Percentiles rank a stretch among this genome's conserved stretches.
Evolutionary conservation across 257 asterid species (phyloP).

Genomic region (Gentiana macrophylla): DNA sequence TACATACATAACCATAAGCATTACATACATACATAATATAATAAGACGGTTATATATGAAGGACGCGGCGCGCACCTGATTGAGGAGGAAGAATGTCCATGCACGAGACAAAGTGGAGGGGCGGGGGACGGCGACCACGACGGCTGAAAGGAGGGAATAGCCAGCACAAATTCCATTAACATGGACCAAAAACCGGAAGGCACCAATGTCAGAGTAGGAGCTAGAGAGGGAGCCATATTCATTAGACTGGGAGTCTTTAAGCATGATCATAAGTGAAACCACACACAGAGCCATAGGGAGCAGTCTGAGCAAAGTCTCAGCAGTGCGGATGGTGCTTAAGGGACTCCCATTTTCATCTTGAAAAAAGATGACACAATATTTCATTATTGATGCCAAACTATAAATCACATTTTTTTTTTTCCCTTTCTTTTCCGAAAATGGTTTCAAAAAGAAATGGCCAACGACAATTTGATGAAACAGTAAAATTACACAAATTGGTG

Average conservation of each 20-base stretch:
- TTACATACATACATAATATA: too few species aligned
- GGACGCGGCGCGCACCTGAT: slow-evolving; percentile 38
- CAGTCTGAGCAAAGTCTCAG: not conserved
- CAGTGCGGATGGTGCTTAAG: not conserved
- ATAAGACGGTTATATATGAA: too few species aligned
- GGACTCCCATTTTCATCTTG: too few species aligned
- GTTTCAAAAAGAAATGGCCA: too few species aligned
- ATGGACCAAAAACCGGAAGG: not conserved
- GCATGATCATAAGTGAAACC: not conserved
- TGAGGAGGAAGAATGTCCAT: slow-evolving; percentile 79
- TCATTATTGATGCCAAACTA: too few species aligned
- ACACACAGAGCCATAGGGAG: not conserved
- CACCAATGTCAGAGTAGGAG: not conserved
- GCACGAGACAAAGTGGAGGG: slow-evolving; percentile 17
- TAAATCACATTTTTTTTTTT: too few species aligned
- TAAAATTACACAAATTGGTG: too few species aligned
- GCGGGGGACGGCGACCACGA: not conserved
- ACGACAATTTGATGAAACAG: too few species aligned
- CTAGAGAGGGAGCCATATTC: not conserved
- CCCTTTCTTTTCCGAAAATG: too few species aligned
- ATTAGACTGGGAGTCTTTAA: not conserved
- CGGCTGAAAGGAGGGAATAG: not conserved
- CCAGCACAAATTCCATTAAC: not conserved
- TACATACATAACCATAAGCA: too few species aligned
- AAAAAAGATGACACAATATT: too few species aligned